These are phyloP conservation scores for Cyamopsis tetragonoloba DNA, from an alignment of 306 rosid species.

Conservation along the genomic window DNA sequence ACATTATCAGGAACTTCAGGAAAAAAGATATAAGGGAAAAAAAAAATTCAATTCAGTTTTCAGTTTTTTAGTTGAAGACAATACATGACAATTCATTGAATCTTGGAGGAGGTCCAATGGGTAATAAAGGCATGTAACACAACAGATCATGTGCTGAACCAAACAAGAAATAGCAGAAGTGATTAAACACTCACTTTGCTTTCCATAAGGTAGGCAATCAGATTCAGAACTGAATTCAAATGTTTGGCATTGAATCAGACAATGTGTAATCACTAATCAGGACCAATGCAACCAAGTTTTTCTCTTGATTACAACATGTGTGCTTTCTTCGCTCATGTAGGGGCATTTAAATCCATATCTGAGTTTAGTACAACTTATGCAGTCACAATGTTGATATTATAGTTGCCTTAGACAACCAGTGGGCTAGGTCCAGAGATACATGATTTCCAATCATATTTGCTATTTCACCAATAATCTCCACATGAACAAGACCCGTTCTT, in stretches of 20 bases:
- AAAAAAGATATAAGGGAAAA: background rate
- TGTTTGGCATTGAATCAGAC: slow-evolving; percentile 4
- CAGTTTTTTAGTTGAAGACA: background rate
- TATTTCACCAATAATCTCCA: slow-evolving; percentile 64
- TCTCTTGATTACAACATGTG: background rate
- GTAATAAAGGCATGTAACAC: background rate
- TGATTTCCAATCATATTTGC: background rate
- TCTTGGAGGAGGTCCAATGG: background rate
- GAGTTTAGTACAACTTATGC: slow-evolving; percentile 3
- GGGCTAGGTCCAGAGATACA: background rate
- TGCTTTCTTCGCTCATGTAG: slow-evolving; percentile 9
- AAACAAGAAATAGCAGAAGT: background rate
- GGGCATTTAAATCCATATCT: slow-evolving; percentile 4
- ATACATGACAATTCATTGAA: background rate
- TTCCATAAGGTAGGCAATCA: background rate
- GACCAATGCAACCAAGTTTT: background rate
- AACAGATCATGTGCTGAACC: background rate
- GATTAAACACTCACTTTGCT: background rate
- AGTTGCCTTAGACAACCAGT: background rate
- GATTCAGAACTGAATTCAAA: background rate
- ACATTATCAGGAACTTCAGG: background rate
- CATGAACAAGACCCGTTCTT: slow-evolving; percentile 60
- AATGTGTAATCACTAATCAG: background rate
- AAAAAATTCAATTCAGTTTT: background rate
- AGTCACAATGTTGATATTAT: background rate